These are phyloP conservation scores for Picea glauca DNA, from an alignment of 75 land plant species.

Conservation along the genomic window DNA sequence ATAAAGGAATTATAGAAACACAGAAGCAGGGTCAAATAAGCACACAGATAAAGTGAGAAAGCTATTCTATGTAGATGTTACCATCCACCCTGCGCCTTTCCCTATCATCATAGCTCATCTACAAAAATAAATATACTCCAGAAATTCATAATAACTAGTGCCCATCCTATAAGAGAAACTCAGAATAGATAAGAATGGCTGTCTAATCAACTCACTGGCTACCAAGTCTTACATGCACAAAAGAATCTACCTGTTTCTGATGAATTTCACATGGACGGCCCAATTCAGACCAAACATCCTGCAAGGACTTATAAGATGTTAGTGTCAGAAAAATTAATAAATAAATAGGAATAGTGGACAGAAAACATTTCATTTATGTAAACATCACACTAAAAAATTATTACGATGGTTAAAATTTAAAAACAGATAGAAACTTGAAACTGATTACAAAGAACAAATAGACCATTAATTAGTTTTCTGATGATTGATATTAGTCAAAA, in stretches of 20 bases:
- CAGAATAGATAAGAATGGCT: not conserved
- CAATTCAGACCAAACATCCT: conserved; percentile 94
- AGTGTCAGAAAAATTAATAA: not conserved
- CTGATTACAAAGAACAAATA: not conserved
- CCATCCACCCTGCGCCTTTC: no score
- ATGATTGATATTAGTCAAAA: not conserved
- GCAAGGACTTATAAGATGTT: not conserved
- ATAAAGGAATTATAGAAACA: no score
- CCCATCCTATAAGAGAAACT: no score
- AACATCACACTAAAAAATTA: not conserved
- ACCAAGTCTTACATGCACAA: conserved; percentile 4
- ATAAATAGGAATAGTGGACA: no score
- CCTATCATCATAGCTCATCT: no score
- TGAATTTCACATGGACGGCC: conserved; percentile 96
- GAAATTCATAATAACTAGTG: no score
- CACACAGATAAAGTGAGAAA: no score
- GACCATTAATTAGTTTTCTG: not conserved
- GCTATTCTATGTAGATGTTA: no score
- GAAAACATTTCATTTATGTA: not conserved
- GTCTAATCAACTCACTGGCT: not conserved
- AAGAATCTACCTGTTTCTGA: conserved; percentile 77
- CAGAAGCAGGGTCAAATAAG: no score
- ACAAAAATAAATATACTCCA: no score
- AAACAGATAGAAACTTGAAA: not conserved
- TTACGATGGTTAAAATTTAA: not conserved